Conservation (phyloP, 1,284 basidiomycete species). For the Anthracocystis setariae region DNA sequence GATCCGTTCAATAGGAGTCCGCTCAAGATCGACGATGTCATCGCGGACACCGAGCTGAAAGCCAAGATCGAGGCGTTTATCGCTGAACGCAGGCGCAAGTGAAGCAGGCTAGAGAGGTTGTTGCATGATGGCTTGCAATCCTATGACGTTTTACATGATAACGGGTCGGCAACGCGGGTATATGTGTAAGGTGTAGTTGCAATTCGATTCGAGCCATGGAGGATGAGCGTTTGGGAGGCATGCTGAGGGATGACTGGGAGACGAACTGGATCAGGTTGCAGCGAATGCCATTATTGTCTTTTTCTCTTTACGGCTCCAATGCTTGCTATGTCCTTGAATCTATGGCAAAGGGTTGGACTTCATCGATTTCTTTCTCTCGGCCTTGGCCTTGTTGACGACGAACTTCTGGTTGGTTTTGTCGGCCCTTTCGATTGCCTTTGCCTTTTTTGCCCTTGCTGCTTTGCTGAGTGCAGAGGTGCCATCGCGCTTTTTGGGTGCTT, state of each 20-base stretch:
- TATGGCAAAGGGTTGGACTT: too few relatives aligned
- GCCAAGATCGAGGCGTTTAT: slow-evolving; percentile 59
- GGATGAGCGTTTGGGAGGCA: too few relatives aligned
- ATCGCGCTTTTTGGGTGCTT: slow-evolving; percentile 8
- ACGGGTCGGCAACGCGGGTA: background rate
- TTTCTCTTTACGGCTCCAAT: too few relatives aligned
- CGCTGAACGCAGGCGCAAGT: slow-evolving; percentile 41
- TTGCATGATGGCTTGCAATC: background rate
- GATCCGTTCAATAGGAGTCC: slow-evolving; percentile 70
- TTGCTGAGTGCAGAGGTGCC: slow-evolving; percentile 9
- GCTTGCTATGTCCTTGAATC: too few relatives aligned
- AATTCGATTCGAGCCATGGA: too few relatives aligned
- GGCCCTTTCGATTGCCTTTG: slow-evolving; percentile 45
- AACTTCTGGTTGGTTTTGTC: slow-evolving; percentile 45
- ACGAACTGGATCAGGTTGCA: too few relatives aligned
- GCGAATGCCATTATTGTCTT: too few relatives aligned
- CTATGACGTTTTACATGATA: background rate
- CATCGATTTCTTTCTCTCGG: slow-evolving; percentile 44
- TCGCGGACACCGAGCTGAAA: slow-evolving; percentile 56
- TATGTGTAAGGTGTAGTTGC: background rate
- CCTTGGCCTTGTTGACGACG: slow-evolving; percentile 25
- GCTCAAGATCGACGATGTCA: slow-evolving; percentile 69
- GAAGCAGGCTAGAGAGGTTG: background rate
- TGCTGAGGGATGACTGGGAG: too few relatives aligned
- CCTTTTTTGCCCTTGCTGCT: slow-evolving; percentile 32